Percentiles rank a stretch among this genome's conserved stretches.
Evolutionary conservation across 2,329 filamentous ascomycete genomes (phyloP).

Genomic region (Alternaria tenuissima): DNA sequence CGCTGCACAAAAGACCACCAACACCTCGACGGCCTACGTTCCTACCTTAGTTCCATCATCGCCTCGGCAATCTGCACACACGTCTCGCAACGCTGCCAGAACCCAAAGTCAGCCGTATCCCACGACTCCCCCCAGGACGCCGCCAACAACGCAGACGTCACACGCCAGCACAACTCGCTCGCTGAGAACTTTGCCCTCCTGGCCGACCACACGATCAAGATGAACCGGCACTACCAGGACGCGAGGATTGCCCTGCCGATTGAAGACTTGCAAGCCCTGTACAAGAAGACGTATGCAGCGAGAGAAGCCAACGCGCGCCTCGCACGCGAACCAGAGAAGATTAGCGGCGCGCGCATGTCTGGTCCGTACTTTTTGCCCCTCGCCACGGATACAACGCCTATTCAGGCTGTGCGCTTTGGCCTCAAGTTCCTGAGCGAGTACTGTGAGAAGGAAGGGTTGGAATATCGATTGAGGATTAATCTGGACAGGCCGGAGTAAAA

Average conservation of each 20-base stretch:
- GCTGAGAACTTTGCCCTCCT: conserved; percentile 39
- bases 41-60: conserved; percentile 53
- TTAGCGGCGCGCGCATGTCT: conserved; percentile 46
- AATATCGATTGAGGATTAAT: conserved; percentile 37
- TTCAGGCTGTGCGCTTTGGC: conserved; percentile 57
- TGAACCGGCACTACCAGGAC: conserved; percentile 37
- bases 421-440: conserved; percentile 55
- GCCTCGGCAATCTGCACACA: conserved; percentile 49
- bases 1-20: conserved; percentile 44
- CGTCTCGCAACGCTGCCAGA: conserved; percentile 38
- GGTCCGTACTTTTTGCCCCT: conserved; percentile 54
- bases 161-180: conserved; percentile 31
- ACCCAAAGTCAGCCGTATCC: conserved; percentile 14
- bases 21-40: conserved; percentile 53
- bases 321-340: conserved; percentile 41
- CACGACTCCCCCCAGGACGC: conserved; percentile 43
- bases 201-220: conserved; percentile 39
- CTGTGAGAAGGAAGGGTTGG: conserved; percentile 45
- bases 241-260: conserved; percentile 40
- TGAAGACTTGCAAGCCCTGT: conserved; percentile 48
- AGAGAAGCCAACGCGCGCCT: conserved; percentile 33
- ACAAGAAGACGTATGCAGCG: conserved; percentile 51
- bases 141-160: conserved; percentile 28
- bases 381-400: conserved; percentile 50
- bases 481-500: conserved; percentile 34